Conservation (phyloP, 345 rosid species). For the Laguncularia racemosa region DNA sequence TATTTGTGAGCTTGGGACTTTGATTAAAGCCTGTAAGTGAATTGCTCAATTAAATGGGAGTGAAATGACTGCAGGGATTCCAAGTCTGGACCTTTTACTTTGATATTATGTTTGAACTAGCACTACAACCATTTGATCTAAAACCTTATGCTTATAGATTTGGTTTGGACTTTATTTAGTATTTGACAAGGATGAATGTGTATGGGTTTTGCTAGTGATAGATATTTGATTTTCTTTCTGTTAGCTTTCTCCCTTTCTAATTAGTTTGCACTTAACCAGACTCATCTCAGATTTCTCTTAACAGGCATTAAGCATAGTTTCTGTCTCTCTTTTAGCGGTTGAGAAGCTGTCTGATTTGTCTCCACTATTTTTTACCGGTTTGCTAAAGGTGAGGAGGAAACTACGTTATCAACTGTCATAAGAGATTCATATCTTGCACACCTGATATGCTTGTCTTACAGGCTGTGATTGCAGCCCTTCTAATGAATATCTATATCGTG, state of each 20-base stretch:
- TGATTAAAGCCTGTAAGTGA: too few relatives aligned
- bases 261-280: neutral
- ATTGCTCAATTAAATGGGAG: too few relatives aligned
- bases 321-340: constrained; percentile 89
- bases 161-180: too few relatives aligned
- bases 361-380: constrained; percentile 56
- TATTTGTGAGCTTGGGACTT: too few relatives aligned
- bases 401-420: neutral
- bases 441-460: constrained; percentile 19
- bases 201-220: neutral
- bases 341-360: constrained; percentile 75
- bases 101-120: too few relatives aligned
- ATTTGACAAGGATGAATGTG: neutral
- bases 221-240: neutral
- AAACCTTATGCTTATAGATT: too few relatives aligned
- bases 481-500: constrained; percentile 93
- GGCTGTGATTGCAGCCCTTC: constrained; percentile 88
- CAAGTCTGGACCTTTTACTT: too few relatives aligned
- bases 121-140: too few relatives aligned
- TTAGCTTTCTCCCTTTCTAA: neutral
- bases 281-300: constrained; percentile 10
- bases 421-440: neutral
- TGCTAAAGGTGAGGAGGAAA: constrained; percentile 53
- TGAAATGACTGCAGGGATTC: too few relatives aligned
- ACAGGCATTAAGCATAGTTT: constrained; percentile 80